Evolutionary conservation across 176 grass and related monocot species (phyloP).

Genomic region (Calamus simplicifolius): DNA sequence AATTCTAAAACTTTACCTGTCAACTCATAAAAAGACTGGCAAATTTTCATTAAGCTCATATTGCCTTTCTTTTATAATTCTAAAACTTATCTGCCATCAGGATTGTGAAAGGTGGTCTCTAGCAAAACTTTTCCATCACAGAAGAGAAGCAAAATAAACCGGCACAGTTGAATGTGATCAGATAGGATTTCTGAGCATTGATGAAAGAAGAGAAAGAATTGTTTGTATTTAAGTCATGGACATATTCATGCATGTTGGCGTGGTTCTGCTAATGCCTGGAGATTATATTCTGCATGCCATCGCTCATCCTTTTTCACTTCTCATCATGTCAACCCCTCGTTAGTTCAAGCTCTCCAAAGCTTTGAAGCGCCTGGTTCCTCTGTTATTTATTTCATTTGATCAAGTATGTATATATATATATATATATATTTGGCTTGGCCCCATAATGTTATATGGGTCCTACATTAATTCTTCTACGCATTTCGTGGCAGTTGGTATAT

Average conservation of each 20-base stretch:
- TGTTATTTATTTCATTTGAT: background rate
- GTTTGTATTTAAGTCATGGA: too few species aligned
- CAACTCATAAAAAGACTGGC: too few species aligned
- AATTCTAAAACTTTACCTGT: too few species aligned
- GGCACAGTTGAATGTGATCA: conserved; percentile 22
- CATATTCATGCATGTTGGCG: too few species aligned
- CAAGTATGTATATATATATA: background rate
- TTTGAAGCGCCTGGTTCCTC: conserved; percentile 4
- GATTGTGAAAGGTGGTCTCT: conserved; percentile 94
- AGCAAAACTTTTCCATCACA: conserved; percentile 96
- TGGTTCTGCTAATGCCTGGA: too few species aligned
- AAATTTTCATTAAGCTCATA: conserved; percentile 4
- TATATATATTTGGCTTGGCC: conserved; percentile 12
- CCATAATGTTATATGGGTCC: background rate
- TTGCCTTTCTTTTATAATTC: conserved; percentile 4
- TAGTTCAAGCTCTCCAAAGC: too few species aligned
- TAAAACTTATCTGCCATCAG: conserved; percentile 13
- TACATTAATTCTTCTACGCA: background rate
- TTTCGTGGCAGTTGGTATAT: too few species aligned
- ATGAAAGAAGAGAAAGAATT: too few species aligned
- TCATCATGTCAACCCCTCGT: too few species aligned
- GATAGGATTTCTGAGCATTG: background rate
- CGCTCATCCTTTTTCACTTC: too few species aligned
- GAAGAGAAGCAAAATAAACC: conserved; percentile 70
- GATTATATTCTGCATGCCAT: too few species aligned